Conservation (phyloP, 139 green algal species). For the Micromonas pusilla region DNA sequence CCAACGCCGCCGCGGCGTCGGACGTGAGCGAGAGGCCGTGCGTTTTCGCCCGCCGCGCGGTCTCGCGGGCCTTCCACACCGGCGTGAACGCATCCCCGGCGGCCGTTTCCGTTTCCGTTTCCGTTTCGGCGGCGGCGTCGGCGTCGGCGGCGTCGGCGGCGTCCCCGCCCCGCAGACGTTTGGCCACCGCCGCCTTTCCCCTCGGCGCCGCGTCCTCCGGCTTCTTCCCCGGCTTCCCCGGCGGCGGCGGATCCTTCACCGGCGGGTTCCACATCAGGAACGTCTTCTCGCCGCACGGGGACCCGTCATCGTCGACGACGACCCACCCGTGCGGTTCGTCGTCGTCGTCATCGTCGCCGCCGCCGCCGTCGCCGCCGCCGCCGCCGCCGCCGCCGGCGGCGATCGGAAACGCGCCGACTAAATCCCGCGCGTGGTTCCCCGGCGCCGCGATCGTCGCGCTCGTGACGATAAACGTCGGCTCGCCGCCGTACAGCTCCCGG, state of each 20-base stretch:
- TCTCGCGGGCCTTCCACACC: too few relatives aligned
- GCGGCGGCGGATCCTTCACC: conserved; percentile 36
- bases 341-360: background rate
- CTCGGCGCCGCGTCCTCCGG: background rate
- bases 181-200: conserved; percentile 28
- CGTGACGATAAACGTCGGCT: conserved; percentile 56
- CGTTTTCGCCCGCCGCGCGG: too few relatives aligned
- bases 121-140: background rate
- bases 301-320: conserved; percentile 70
- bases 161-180: conserved; percentile 26
- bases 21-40: too few relatives aligned
- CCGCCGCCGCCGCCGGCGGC: background rate
- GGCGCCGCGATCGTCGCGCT: conserved; percentile 87
- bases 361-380: too few relatives aligned
- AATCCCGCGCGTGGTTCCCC: conserved; percentile 47
- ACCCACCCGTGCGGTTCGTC: background rate
- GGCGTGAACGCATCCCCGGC: too few relatives aligned
- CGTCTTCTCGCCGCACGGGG: conserved; percentile 61
- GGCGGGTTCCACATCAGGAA: conserved; percentile 96
- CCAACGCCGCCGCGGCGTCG: too few relatives aligned
- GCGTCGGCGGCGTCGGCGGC: background rate
- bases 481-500: conserved; percentile 44
- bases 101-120: too few relatives aligned
- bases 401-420: background rate
- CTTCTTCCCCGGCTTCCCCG: background rate